phyloP scores from a whole-genome alignment of 2,329 filamentous ascomycete species.

The Aureobasidium pullulans region DNA sequence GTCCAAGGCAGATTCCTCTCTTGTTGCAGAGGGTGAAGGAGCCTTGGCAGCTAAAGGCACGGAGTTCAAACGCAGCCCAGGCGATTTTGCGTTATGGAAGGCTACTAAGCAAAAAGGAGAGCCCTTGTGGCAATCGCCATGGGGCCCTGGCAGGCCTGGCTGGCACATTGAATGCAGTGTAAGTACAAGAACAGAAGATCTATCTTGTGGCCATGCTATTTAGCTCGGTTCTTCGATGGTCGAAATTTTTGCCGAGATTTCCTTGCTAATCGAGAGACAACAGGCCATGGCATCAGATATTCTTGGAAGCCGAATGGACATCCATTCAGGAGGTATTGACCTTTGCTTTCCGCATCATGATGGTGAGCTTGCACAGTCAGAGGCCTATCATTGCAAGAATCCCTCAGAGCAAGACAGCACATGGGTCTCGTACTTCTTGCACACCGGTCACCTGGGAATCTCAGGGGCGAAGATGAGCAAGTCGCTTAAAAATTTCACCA shows the following conservation, averaged over 20 bases:
- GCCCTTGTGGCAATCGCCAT: slow-evolving; percentile 80
- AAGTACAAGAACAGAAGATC: no score
- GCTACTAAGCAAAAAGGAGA: slow-evolving; percentile 76
- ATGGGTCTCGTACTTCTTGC: slow-evolving; percentile 94
- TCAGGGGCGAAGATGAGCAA: slow-evolving; percentile 94
- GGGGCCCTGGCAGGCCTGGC: slow-evolving; percentile 81
- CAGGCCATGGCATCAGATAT: slow-evolving; percentile 77
- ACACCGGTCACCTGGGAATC: slow-evolving; percentile 90
- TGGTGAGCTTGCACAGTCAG: slow-evolving; percentile 84
- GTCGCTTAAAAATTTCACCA: slow-evolving; percentile 85
- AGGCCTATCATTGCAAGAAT: slow-evolving; percentile 62
- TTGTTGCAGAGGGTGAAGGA: slow-evolving; percentile 86
- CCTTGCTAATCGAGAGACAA: no score
- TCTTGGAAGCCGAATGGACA: slow-evolving; percentile 79
- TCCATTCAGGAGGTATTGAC: slow-evolving; percentile 89
- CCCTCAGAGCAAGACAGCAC: slow-evolving; percentile 29
- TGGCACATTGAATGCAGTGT: slow-evolving; percentile 96
- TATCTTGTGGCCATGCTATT: no score
- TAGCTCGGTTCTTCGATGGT: no score
- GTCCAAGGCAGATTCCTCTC: slow-evolving; percentile 72
- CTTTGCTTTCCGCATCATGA: slow-evolving; percentile 88
- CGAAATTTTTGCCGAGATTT: no score
- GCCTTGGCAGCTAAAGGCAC: slow-evolving; percentile 49
- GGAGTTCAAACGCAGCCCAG: slow-evolving; percentile 62
- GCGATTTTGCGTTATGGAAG: slow-evolving; percentile 94